A percentile compares a stretch with the other conserved stretches of the same genome.
Evolutionary conservation across 352 stramenopile species (phyloP).

Genomic region (Plasmopara halstedii): DNA sequence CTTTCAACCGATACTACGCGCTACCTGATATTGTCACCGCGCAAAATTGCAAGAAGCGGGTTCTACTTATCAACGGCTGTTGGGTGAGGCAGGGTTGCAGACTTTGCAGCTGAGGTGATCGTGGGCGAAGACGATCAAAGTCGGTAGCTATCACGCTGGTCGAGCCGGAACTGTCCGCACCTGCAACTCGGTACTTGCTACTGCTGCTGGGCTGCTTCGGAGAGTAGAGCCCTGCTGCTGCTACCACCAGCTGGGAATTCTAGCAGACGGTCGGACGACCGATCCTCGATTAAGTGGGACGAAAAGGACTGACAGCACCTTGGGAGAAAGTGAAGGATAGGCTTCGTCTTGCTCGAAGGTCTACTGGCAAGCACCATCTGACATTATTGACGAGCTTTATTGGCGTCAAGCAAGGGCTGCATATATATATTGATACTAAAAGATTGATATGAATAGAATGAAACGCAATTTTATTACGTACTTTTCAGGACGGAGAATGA

Average conservation of each 20-base stretch:
- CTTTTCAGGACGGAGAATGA: not conserved
- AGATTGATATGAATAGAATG: not conserved
- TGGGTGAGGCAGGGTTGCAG: conserved; percentile 19
- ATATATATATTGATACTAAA: not conserved
- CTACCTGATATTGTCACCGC: not conserved
- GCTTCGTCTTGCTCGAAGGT: too few species aligned
- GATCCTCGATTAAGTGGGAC: conserved; percentile 10
- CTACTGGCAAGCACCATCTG: conserved; percentile 20
- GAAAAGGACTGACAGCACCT: conserved; percentile 17
- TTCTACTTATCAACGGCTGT: conserved; percentile 6
- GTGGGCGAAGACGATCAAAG: not conserved
- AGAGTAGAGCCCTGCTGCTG: conserved; percentile 4
- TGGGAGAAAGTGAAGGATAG: conserved; percentile 19
- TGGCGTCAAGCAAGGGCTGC: not conserved
- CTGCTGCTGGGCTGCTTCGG: not conserved
- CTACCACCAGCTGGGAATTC: conserved; percentile 5
- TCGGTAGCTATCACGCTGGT: conserved; percentile 4
- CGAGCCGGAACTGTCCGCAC: not conserved
- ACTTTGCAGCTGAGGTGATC: conserved; percentile 11
- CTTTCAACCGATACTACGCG: conserved; percentile 7
- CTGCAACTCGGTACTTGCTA: not conserved
- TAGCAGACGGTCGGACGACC: conserved; percentile 16
- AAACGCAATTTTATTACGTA: not conserved
- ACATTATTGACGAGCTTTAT: not conserved
- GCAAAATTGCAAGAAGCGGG: too few species aligned